Conservation (phyloP, 176 grass and related monocot species). For the Hsuehochloa calcarea region DNA sequence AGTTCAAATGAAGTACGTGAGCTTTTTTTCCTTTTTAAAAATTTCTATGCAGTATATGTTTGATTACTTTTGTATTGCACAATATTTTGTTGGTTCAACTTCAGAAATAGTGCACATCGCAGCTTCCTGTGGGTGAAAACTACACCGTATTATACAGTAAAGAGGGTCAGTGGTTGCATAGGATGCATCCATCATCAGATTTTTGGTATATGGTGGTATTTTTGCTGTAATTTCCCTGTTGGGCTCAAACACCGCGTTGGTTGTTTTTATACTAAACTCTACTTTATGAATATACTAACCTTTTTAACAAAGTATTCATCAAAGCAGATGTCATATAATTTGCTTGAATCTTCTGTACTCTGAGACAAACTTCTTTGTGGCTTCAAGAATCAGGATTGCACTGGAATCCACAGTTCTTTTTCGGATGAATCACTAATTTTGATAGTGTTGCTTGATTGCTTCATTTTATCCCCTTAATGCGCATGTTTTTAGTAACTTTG, state of each 20-base stretch:
- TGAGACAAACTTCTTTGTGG: not conserved
- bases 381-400: not conserved
- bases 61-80: conserved; percentile 31
- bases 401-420: not conserved
- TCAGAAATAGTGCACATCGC: conserved; percentile 25
- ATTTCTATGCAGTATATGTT: not conserved
- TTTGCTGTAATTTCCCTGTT: not conserved
- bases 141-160: conserved; percentile 29
- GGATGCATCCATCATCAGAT: conserved; percentile 3
- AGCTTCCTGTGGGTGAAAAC: conserved; percentile 20
- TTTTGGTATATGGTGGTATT: not conserved
- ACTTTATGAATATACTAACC: not conserved
- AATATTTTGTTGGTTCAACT: conserved; percentile 13
- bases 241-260: not conserved
- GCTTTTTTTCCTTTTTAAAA: not conserved
- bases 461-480: too few relatives aligned
- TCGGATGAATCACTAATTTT: too few relatives aligned
- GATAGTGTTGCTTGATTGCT: too few relatives aligned
- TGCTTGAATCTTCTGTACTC: not conserved
- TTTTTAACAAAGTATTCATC: not conserved
- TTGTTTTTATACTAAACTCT: not conserved
- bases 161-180: conserved; percentile 23
- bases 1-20: conserved; percentile 34
- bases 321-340: conserved; percentile 18
- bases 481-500: too few relatives aligned